Evolutionary conservation across 805 yeast genomes (phyloP), one percentile per base, ranked within the genome.

Genomic region (Danielia oregonensis): DNA sequence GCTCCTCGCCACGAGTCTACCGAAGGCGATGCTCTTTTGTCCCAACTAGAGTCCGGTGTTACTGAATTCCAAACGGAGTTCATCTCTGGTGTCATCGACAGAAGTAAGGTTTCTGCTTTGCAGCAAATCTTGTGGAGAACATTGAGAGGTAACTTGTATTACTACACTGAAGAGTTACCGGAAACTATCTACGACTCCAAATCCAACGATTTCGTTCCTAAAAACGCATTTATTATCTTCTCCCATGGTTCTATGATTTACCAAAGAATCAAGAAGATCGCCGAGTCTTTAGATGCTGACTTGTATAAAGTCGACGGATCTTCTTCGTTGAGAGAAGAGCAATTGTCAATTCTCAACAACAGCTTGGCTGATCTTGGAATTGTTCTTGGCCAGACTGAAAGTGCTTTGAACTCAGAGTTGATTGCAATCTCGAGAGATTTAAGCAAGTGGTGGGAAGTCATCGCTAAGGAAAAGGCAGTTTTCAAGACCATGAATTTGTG

Each of bases 71-170:
- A 68, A 18, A 30, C 50, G 23, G 30, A 68, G 63, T 78, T 81
- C 44, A 76, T 85, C 32, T 77, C 93, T 6, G 98, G 97, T 33
- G 89, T 91, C 10, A 80, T 93, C 29, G 72, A 79, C 28, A 74
- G 93, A 49, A 76, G 69, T 8, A 84, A 83, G 52, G 70, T 87
- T 17, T 76, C 72, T 11, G 69, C 82, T 2, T 67, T 93, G 43
- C 88, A 88, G 55, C 84, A 79, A 50, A 86, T 93, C 37, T 64
- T 88, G 30, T 93, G 96, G 95, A 76, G 99, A 63, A 79, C 87
- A 13, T 72, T 91, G 43, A 79, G 98, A 58, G 98, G 98, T 53
- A 93, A 93, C 57, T 68, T 94, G 45, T 86, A 75, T 52, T 76
- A 89, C 57, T 80, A 81, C 46, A 75, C 83, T 43, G 73, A 75